Percentiles rank a stretch among this genome's conserved stretches.
phyloP scores from a whole-genome alignment of 768 basidiomycete species.

The Pleurotus djamor region DNA sequence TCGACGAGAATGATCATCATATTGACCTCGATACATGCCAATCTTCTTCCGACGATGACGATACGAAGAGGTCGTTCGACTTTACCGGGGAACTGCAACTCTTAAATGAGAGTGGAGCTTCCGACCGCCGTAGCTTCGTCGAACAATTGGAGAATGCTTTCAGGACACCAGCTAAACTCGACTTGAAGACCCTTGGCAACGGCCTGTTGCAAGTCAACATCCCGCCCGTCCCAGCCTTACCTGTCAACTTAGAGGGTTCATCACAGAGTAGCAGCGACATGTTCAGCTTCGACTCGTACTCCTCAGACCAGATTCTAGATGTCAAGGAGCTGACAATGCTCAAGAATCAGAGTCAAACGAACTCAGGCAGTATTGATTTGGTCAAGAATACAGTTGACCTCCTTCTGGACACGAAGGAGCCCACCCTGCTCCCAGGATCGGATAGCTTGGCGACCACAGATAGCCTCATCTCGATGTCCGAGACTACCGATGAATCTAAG shows the following conservation, averaged over 20 bases:
- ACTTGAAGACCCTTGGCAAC: slow-evolving; percentile 47
- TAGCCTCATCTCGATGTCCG: slow-evolving; percentile 14
- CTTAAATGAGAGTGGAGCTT: slow-evolving; percentile 68
- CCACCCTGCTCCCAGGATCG: slow-evolving; percentile 34
- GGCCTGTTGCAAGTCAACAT: slow-evolving; percentile 33
- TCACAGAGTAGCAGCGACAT: slow-evolving; percentile 14
- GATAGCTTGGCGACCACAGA: slow-evolving; percentile 36
- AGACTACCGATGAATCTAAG: slow-evolving; percentile 10
- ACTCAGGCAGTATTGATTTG: background rate
- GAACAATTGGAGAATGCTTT: slow-evolving; percentile 83
- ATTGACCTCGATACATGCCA: slow-evolving; percentile 37
- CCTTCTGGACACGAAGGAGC: slow-evolving; percentile 29
- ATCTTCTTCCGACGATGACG: slow-evolving; percentile 49
- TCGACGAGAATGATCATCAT: slow-evolving; percentile 41
- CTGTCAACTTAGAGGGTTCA: slow-evolving; percentile 14
- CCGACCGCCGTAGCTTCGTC: slow-evolving; percentile 73
- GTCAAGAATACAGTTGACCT: background rate
- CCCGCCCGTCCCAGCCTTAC: slow-evolving; percentile 54
- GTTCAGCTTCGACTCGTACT: slow-evolving; percentile 12
- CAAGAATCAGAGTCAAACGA: slow-evolving; percentile 6
- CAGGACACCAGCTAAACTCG: slow-evolving; percentile 69
- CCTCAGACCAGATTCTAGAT: slow-evolving; percentile 20
- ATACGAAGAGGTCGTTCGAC: slow-evolving; percentile 81
- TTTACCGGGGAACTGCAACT: slow-evolving; percentile 77
- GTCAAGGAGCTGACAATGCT: slow-evolving; percentile 25